Base-by-base conservation (phyloP, 2,329 filamentous ascomycete species). In the Stromatinia cepivora region DNA sequence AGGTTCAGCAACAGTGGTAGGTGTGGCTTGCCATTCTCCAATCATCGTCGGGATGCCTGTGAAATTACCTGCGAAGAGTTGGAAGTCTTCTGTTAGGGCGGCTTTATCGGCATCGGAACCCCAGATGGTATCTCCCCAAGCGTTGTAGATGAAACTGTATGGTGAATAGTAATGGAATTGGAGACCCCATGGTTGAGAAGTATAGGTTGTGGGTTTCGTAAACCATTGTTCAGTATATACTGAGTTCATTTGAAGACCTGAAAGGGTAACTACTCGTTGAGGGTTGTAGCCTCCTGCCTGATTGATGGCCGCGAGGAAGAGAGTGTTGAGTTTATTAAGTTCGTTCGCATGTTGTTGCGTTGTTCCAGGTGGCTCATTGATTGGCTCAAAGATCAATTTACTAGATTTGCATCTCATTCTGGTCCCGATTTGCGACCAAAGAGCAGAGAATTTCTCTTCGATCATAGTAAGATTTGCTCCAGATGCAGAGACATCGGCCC, bases 91-190 rank as follows among this genome's bases (percentile, higher is more conserved):
- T 52, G 82, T 79, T 9, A 88, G 76, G 3, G 80, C 61, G 3
- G 81, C 78, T 74, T 86, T 85, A 74, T 88, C 86, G 0, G 80
- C 79, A 28, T 83, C 83, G 2, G 83, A 85, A 34, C 87, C 86
- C 86, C 85, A 87, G 63, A 84, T 85, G 0, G 86, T 88, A 75
- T 86, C 86, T 34, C 87, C 87, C 86, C 85, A 88, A 17, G 83
- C 78, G 61, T 78, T 70, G 73, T 83, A 83, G 22, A 81, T 79
- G 63, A 83, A 82, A 71, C 83, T 82, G 77, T 84, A 87, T 15
- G 85, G 85, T 11, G 81, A 83, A 78, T 88, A 89, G 77, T 88
- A 88, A 74, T 89, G 87, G 75, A 86, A 88, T 75, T 88, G 86
- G 42, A 88, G 81, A 0, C 84, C 86, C 82, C 85, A 88, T 0